Base-by-base conservation (phyloP, 2,329 filamentous ascomycete genomes). In the Ciborinia camelliae region DNA sequence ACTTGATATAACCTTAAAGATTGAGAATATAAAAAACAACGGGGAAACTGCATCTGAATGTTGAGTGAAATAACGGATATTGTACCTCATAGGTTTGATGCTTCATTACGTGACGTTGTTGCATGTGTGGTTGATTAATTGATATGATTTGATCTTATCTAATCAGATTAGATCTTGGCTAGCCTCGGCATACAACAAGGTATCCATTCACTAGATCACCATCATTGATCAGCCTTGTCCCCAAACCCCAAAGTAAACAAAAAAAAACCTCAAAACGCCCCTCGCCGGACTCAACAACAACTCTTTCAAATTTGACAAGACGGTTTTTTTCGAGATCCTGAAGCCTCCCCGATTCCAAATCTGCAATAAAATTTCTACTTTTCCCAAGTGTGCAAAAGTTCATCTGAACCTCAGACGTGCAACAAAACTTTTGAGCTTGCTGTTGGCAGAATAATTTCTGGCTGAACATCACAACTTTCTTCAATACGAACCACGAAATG, bases 401-500 rank as follows among this genome's bases (percentile, higher is more conserved):
- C 4, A 2, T 26, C 35, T 23, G 15, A n/a, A 39, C 30, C 15
- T 15, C 12, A 45, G 20, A 47, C 28, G 30, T 32, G 55, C 41
- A 47, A 47, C n/a, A 35, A 47, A 47, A 35, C 41, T 35, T 47
- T 58, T 32, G 54, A 20, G 20, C 37, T 26, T 18, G 28, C 41
- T 58, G 54, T 35, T 35, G 41, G 55, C 55, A 58, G 15, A 35
- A 53, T 53, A 35, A 8, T 20, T 2, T 59, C 41, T 59, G 28
- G 28, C 8, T 35, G 41, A 59, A 59, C 30, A 12, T 15, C 32
- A 47, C 8, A 35, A 35, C n/a, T 28, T 14, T 4, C n/a, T 47
- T 20, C 35, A 39, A n/a, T 50, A n/a, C 18, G 32, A 26, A 62
- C 20, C 10, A 26, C 57, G 68, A 52, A 50, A 87, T 87, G 84